Evolutionary conservation across 345 rosid species (phyloP).

Genomic region (Aquilaria sinensis): DNA sequence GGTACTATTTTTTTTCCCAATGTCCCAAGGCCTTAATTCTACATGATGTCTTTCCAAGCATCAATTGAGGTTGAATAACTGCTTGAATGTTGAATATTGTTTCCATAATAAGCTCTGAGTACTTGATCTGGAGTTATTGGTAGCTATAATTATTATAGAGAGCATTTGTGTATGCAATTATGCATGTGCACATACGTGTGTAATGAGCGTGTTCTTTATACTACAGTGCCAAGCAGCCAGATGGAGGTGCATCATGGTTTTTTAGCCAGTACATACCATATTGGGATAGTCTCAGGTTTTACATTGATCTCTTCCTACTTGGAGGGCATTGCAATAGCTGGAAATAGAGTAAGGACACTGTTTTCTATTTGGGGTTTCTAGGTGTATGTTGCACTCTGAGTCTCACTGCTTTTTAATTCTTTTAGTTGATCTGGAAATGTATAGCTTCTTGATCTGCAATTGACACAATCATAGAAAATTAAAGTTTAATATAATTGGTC

Average conservation of each 20-base stretch:
- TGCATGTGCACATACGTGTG: too few species aligned
- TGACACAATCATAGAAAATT: conserved; percentile 1
- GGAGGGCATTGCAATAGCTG: conserved; percentile 48
- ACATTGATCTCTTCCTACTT: conserved; percentile 62
- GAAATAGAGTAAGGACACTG: conserved; percentile 40
- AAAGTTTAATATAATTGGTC: not conserved
- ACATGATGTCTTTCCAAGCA: too few species aligned
- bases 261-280: conserved; percentile 86
- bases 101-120: too few species aligned
- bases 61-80: too few species aligned
- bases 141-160: too few species aligned
- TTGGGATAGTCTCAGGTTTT: conserved; percentile 81
- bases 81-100: too few species aligned
- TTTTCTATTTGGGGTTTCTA: conserved; percentile 1
- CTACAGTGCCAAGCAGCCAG: conserved; percentile 35
- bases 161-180: not conserved
- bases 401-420: not conserved
- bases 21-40: not conserved
- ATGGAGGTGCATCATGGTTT: conserved; percentile 66
- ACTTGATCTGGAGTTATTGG: too few species aligned
- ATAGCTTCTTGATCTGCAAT: conserved; percentile 4
- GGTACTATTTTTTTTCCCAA: conserved; percentile 33
- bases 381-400: not conserved
- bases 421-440: not conserved
- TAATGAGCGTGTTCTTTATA: not conserved